A percentile compares a stretch with the other conserved stretches of the same genome.
phyloP scores from a whole-genome alignment of 2,329 filamentous ascomycete genomes.

The Leptodontidium sp. region DNA sequence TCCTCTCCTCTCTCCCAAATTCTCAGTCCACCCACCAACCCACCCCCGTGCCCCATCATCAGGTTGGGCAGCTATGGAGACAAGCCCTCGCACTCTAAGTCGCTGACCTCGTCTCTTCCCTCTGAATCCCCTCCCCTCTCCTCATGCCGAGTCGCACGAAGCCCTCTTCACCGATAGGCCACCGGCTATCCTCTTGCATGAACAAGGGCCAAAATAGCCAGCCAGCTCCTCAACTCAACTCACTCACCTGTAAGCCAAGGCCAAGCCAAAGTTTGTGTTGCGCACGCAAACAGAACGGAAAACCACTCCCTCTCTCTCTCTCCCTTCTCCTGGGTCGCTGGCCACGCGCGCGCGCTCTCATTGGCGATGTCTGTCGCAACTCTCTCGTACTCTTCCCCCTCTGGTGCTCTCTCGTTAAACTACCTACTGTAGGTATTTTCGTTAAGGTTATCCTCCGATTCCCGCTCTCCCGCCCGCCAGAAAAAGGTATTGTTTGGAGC shows the following conservation, averaged over 20 bases:
- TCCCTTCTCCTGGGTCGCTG: background rate
- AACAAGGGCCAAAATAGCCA: conserved; percentile 8
- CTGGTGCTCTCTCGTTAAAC: background rate
- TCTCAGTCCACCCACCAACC: background rate
- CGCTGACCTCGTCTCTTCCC: conserved; percentile 11
- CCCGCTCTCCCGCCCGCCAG: background rate
- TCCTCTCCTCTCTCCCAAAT: background rate
- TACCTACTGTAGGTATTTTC: too few species aligned
- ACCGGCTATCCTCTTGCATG: conserved; percentile 11
- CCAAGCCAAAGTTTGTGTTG: conserved; percentile 13
- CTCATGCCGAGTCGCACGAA: background rate
- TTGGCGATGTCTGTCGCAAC: conserved; percentile 7
- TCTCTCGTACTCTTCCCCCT: conserved; percentile 2
- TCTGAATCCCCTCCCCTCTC: conserved; percentile 1
- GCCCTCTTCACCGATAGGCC: conserved; percentile 14
- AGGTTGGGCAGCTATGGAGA: conserved; percentile 19
- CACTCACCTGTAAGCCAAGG: too few species aligned
- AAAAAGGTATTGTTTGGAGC: background rate
- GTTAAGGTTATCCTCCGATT: background rate
- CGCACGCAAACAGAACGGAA: background rate
- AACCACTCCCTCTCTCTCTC: background rate
- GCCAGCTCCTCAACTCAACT: background rate
- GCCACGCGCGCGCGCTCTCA: conserved; percentile 5
- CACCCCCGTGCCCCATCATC: conserved; percentile 9
- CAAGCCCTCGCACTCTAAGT: conserved; percentile 11